Conservation (phyloP, 2,329 filamentous ascomycete genomes). For the Lasiodiplodia citricola region DNA sequence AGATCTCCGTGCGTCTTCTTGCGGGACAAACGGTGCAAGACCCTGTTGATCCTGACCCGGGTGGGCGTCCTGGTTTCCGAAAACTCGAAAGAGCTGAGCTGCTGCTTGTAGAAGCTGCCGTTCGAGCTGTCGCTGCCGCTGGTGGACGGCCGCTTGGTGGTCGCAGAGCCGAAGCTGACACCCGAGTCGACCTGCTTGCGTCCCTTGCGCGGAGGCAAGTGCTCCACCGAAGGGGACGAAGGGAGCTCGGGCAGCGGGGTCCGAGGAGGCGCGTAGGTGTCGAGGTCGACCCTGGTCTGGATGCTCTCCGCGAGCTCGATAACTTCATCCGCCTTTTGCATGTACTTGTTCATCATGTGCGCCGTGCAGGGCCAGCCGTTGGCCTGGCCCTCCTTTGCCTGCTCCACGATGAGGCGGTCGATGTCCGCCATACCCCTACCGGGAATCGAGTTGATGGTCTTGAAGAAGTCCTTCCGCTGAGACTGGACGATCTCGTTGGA, state of each 20-base stretch:
- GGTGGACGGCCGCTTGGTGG: conserved; percentile 37
- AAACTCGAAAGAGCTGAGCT: conserved; percentile 23
- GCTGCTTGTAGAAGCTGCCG: conserved; percentile 30
- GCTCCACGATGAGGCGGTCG: conserved; percentile 58
- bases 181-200: conserved; percentile 67
- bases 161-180: conserved; percentile 60
- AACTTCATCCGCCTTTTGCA: conserved; percentile 63
- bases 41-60: conserved; percentile 47
- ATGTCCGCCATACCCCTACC: conserved; percentile 60
- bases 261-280: conserved; percentile 15
- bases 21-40: conserved; percentile 9
- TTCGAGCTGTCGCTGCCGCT: conserved; percentile 31
- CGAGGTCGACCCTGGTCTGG: conserved; percentile 17
- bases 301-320: conserved; percentile 49
- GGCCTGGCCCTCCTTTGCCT: conserved; percentile 56
- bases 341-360: conserved; percentile 61
- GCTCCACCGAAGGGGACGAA: conserved; percentile 38
- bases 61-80: conserved; percentile 49
- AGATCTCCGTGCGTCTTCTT: conserved; percentile 19
- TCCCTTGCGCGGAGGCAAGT: conserved; percentile 43
- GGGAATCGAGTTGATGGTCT: conserved; percentile 65
- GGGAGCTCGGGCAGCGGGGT: conserved; percentile 25
- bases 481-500: conserved; percentile 57
- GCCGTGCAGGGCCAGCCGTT: conserved; percentile 61
- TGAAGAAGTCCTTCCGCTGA: conserved; percentile 67